Evolutionary conservation across 225 moss, liverwort and hornwort species (phyloP).

Genomic region (Lunularia cruciata): DNA sequence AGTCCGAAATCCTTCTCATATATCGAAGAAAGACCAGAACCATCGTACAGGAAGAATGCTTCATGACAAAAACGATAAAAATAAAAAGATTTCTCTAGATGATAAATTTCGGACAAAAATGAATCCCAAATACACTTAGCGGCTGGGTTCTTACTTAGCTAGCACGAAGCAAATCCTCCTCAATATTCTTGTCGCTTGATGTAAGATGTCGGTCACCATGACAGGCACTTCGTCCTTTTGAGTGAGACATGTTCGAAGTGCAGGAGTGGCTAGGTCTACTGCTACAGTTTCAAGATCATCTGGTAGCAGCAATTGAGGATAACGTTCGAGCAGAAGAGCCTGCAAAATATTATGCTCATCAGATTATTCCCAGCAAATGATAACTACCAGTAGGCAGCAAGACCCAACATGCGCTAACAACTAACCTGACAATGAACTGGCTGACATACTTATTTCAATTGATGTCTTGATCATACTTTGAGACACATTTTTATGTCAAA

Average conservation of each 20-base stretch:
- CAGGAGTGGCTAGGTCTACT: conserved; percentile 71
- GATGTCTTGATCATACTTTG: background rate
- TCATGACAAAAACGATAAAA: background rate
- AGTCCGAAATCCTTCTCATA: no score
- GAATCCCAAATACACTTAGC: background rate
- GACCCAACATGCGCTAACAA: no score
- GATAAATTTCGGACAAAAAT: background rate
- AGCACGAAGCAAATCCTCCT: conserved; percentile 72
- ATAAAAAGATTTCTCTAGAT: background rate
- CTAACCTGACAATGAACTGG: no score
- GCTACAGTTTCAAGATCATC: conserved; percentile 72
- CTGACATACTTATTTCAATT: background rate
- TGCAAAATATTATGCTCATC: conserved; percentile 37
- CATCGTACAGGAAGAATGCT: no score
- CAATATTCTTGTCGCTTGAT: conserved; percentile 66
- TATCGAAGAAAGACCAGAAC: no score
- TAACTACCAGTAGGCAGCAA: no score
- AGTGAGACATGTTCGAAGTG: conserved; percentile 70
- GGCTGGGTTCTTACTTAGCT: conserved; percentile 52
- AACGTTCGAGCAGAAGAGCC: conserved; percentile 85
- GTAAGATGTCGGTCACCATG: conserved; percentile 61
- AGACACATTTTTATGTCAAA: no score
- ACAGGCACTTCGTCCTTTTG: conserved; percentile 72
- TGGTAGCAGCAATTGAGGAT: conserved; percentile 72
- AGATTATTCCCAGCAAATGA: no score